A percentile compares a stretch with the other conserved stretches of the same genome.
Evolutionary conservation across 345 rosid genomes (phyloP).

Genomic region (Acer saccharum): DNA sequence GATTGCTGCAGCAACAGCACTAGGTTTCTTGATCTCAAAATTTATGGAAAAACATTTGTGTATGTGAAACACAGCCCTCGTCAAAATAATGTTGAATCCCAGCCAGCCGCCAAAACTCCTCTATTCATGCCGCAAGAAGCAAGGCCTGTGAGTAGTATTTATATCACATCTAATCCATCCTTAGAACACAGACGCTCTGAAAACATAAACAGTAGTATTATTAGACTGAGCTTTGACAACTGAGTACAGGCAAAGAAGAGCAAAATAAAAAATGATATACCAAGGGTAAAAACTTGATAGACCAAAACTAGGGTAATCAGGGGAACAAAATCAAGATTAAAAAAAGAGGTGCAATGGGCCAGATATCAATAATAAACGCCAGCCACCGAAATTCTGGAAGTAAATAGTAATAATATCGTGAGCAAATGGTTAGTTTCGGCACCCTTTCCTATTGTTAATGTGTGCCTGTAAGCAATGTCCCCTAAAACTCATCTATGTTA

Average conservation of each 20-base stretch:
- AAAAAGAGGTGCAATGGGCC: no score
- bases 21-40: constrained; percentile 7
- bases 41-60: background rate
- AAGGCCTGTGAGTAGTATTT: background rate
- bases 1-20: constrained; percentile 4
- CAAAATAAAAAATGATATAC: background rate
- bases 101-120: constrained; percentile 14
- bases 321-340: background rate
- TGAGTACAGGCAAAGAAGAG: constrained; percentile 2
- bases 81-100: constrained; percentile 1
- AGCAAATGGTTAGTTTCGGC: no score
- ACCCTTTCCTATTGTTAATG: no score
- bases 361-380: background rate
- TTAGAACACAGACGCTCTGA: constrained; percentile 82
- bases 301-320: background rate
- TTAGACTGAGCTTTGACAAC: constrained; percentile 15
- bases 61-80: background rate
- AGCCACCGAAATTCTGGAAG: background rate
- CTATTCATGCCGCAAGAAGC: constrained; percentile 3
- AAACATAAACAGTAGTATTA: constrained; percentile 11
- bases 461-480: no score
- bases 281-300: background rate
- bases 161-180: constrained; percentile 41
- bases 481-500: no score
- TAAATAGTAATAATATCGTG: no score